Conservation (phyloP, 2,329 filamentous ascomycete species). For the Incumbomyces delicatus region DNA sequence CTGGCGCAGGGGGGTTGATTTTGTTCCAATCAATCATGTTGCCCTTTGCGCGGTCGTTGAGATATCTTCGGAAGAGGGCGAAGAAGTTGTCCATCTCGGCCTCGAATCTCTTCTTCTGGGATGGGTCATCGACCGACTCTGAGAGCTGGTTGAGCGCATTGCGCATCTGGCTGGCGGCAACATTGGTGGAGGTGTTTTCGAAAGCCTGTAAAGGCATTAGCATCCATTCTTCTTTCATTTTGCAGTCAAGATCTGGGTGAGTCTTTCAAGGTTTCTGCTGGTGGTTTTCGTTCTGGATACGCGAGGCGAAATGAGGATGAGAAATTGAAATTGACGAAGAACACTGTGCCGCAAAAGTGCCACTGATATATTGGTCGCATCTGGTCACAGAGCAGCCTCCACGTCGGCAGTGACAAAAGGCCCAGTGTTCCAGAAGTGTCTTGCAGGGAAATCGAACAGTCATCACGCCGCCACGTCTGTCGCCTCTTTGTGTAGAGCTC, state of each 20-base stretch:
- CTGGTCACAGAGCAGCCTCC: too few relatives aligned
- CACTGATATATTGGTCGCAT: too few relatives aligned
- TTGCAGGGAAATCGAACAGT: too few relatives aligned
- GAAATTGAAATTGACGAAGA: too few relatives aligned
- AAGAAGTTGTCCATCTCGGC: conserved; percentile 99
- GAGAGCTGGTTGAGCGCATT: conserved; percentile 88
- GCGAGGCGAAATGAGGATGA: too few relatives aligned
- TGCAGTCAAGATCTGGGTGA: background rate
- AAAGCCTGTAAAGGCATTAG: conserved; percentile 59
- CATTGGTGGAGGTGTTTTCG: conserved; percentile 97
- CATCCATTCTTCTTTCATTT: conserved; percentile 8
- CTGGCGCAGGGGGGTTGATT: conserved; percentile 83
- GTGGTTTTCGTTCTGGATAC: too few relatives aligned
- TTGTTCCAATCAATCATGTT: conserved; percentile 93
- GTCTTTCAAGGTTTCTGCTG: too few relatives aligned
- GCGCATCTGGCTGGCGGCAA: conserved; percentile 97
- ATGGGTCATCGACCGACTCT: conserved; percentile 76
- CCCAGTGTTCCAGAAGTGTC: too few relatives aligned
- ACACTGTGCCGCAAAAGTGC: too few relatives aligned
- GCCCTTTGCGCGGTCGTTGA: conserved; percentile 98
- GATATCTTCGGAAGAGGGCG: conserved; percentile 90
- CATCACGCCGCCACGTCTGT: too few relatives aligned
- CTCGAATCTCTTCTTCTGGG: conserved; percentile 73
- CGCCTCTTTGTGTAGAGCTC: background rate
- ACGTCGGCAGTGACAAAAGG: too few relatives aligned